phyloP scores from a whole-genome alignment of 1,284 basidiomycete species.

The Tylopilus sp. region DNA sequence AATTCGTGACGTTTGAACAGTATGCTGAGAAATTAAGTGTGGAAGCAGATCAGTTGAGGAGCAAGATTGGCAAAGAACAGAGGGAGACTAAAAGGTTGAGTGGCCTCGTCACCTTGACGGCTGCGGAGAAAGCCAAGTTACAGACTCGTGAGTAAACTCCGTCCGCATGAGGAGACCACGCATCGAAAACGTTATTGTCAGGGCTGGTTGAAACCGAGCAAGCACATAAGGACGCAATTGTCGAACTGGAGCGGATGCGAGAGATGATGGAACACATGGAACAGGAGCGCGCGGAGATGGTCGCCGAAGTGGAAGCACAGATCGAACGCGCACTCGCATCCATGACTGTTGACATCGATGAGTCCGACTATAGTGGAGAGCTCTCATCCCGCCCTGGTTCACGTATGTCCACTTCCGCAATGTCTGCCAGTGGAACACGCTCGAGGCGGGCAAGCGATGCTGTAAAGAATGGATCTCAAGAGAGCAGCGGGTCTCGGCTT shows the following conservation, averaged over 20 bases:
- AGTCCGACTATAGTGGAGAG: slow-evolving; percentile 59
- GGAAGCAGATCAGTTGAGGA: slow-evolving; percentile 74
- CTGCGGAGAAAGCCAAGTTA: slow-evolving; percentile 70
- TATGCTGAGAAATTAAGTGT: slow-evolving; percentile 86
- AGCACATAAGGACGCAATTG: slow-evolving; percentile 66
- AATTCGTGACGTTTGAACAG: slow-evolving; percentile 86
- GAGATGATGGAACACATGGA: slow-evolving; percentile 80
- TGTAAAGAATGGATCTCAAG: slow-evolving; percentile 35
- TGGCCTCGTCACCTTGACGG: slow-evolving; percentile 68
- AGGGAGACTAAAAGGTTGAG: slow-evolving; percentile 77
- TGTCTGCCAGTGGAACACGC: slow-evolving; percentile 46
- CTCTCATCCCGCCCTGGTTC: slow-evolving; percentile 46
- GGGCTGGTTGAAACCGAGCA: slow-evolving; percentile 65
- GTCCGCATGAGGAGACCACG: background rate
- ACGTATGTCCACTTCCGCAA: slow-evolving; percentile 38
- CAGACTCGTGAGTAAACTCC: slow-evolving; percentile 55
- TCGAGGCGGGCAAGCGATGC: slow-evolving; percentile 57
- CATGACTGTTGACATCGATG: slow-evolving; percentile 75
- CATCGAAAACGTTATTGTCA: slow-evolving; percentile 28
- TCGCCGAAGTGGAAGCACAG: slow-evolving; percentile 81
- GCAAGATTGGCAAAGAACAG: slow-evolving; percentile 85
- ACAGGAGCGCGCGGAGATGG: slow-evolving; percentile 76
- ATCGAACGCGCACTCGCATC: slow-evolving; percentile 77
- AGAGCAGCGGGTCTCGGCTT: slow-evolving; percentile 34
- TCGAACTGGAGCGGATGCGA: slow-evolving; percentile 68